Base-by-base conservation (phyloP, 106 monocot species). In the Xerophyta viscosa region DNA sequence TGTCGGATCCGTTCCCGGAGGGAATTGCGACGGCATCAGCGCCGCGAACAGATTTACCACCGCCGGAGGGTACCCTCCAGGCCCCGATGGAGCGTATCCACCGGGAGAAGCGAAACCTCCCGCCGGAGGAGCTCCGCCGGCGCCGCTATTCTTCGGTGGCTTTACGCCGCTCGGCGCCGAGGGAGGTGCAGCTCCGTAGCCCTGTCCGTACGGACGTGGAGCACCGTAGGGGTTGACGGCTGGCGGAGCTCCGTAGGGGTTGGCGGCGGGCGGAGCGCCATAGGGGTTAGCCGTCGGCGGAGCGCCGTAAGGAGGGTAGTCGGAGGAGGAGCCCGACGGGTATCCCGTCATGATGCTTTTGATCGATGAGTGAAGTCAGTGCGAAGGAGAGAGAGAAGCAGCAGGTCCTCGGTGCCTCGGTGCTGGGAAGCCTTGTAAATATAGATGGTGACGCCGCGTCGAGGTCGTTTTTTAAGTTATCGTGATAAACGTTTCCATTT, bases 1-100 rank as follows among this genome's bases (percentile, higher is more conserved):
- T 69, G 42, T 90, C 6, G 98, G 98, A 46, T 99, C 90, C 37
- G 90, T 90, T 44, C 90, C 90, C 14, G 86, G 98, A 0, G 90
- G 82, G 65, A 99, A 99, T 54, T 41, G 47, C 46, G 90, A 90
- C 50, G 98, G 98, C 65, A 74, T 47, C 65, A 99, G 67, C 23
- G 79, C 6, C 56, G 77, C 42, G 62, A 90, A 90, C 20, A 86
- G 82, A 41, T 31, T 65, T 44, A 3, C 51, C 50, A n/a, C 22
- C 30, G 19, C 21, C 55, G 6, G 13, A 12, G 13, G 13, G 10
- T 15, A 10, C 10, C 39, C 6, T 12, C 39, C 39, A 7, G 13
- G 10, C 1, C 39, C 39, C 13, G 10, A 39, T 10, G 39, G 39
- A 39, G 10, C 39, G 15, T 36, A 36, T 10, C 39, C 39, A 1